Evolutionary conservation across 495 filamentous ascomycete genomes (phyloP), one percentile per base, ranked within the genome.

Genomic region (Podospora sp.): DNA sequence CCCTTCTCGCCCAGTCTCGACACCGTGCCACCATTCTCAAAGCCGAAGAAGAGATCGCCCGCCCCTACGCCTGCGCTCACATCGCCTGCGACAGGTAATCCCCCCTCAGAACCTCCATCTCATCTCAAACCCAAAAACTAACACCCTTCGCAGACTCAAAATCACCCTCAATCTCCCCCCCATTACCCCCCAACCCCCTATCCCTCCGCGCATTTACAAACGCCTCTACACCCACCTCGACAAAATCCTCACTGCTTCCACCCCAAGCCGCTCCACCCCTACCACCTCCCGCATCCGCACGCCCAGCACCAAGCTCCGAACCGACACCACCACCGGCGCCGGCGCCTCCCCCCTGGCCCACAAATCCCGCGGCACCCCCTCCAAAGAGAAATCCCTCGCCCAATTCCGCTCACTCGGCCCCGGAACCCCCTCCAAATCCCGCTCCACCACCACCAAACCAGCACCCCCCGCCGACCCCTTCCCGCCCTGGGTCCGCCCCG

Each of bases 61-160:
- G 94, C 7, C 85, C 88, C 11, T 97, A 95, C 77, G 92, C 91
- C 11, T 98, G 96, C 75, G 91, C 93, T 1, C 90, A 98, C 76
- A 86, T 99, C 36, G 95, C 95, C 49, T 97, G 94, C 79, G 91
- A 93, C 77, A 86, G 92, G 91, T 91, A 75, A 27, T 40, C 8
- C 21, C 21, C 58, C 33, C 29, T 2, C 29, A 22, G 58, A n/a
- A n/a, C n/a, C n/a, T 61, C 29, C 53, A 58, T 21, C 35, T 26
- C 6, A 9, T 68, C 20, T 52, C 62, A 50, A 25, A 62, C 57
- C 40, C 27, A 29, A 53, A 29, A 21, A 63, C 64, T 63, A 50
- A 66, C n/a, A 60, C 33, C 26, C 12, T 7, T 56, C 16, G 18
- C 51, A 94, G 93, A 66, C 84, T 97, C 58, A 93, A 92, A 71